Evolutionary conservation across 441 rosid genomes (phyloP).

Genomic region (Eruca vesicaria): DNA sequence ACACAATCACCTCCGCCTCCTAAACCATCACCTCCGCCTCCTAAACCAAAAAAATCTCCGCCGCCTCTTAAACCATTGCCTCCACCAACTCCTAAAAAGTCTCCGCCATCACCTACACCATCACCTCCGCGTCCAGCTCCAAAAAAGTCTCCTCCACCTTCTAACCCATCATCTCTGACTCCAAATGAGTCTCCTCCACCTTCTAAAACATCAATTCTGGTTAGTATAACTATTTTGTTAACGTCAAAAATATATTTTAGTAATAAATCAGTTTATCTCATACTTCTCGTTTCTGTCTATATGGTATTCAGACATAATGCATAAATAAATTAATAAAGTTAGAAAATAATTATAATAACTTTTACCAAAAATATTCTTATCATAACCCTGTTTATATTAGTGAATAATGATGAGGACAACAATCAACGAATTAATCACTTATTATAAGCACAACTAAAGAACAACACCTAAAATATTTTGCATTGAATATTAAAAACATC

Average conservation of each 20-base stretch:
- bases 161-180: neutral
- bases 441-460: neutral
- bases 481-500: neutral
- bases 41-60: neutral
- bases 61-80: neutral
- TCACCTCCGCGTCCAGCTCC: neutral
- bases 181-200: neutral
- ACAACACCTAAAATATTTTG: neutral
- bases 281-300: neutral
- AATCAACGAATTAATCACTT: neutral
- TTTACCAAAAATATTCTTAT: neutral
- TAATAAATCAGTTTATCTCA: neutral
- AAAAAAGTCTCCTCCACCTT: neutral
- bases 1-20: neutral
- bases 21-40: neutral
- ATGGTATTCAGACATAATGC: neutral
- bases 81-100: neutral
- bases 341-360: neutral
- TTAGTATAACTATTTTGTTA: neutral
- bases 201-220: neutral
- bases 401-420: neutral
- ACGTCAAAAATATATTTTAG: neutral
- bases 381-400: neutral
- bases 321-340: neutral
- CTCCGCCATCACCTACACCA: neutral